Evolutionary conservation across 495 filamentous ascomycete species (phyloP).

Genomic region (Jackrogersella minutella): DNA sequence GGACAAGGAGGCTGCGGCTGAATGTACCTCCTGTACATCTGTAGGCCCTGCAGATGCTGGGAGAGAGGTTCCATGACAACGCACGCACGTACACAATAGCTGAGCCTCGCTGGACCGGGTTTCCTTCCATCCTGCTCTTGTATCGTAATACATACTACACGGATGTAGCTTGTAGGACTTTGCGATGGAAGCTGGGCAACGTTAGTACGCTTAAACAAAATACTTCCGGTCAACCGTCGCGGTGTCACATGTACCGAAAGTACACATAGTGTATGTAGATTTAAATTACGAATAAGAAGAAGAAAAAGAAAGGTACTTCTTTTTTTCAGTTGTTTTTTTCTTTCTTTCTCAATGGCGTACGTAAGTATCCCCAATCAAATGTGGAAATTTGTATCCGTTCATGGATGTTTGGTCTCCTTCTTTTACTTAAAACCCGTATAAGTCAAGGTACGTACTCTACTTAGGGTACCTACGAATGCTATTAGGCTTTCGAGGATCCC

Average conservation of each 20-base stretch:
- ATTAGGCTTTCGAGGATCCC: conserved; percentile 13
- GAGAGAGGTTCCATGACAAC: too few species aligned
- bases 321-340: too few species aligned
- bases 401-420: conserved; percentile 11
- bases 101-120: conserved; percentile 9
- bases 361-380: conserved; percentile 14
- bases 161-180: not conserved
- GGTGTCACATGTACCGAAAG: too few species aligned
- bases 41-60: not conserved
- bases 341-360: conserved; percentile 16
- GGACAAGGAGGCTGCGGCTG: not conserved
- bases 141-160: too few species aligned
- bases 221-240: too few species aligned
- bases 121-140: too few species aligned
- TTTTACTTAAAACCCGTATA: conserved; percentile 4
- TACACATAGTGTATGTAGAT: not conserved
- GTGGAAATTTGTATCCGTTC: not conserved
- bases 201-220: not conserved
- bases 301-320: not conserved
- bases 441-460: not conserved
- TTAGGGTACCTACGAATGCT: not conserved
- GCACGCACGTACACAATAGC: not conserved
- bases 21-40: too few species aligned
- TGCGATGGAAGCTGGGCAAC: not conserved
- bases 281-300: not conserved